phyloP scores from a whole-genome alignment of 345 rosid species.

The Acer negundo region DNA sequence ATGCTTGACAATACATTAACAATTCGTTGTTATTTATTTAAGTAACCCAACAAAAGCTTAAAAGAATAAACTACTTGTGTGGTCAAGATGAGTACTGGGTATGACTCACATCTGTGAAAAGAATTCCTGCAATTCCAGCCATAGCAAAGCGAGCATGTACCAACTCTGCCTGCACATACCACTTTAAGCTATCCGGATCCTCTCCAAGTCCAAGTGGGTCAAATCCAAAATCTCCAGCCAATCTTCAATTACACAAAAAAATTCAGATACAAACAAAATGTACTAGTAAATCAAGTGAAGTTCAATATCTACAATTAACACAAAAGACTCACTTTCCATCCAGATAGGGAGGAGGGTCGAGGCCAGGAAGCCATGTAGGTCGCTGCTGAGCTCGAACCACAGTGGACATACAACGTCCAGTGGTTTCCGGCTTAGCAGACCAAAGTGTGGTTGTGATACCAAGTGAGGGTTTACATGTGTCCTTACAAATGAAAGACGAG shows the following conservation, averaged over 20 bases:
- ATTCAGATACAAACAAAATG: not conserved
- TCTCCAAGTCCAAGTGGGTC: slow-evolving; percentile 96
- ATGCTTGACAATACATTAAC: not conserved
- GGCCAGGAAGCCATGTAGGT: slow-evolving; percentile 95
- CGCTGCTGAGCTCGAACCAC: slow-evolving; percentile 60
- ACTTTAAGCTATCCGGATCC: slow-evolving; percentile 82
- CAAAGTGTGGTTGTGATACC: slow-evolving; percentile 15
- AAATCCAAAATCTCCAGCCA: slow-evolving; percentile 89
- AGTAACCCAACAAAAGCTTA: not conserved
- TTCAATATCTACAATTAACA: not conserved
- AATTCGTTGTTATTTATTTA: not conserved
- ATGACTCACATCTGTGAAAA: slow-evolving; percentile 75
- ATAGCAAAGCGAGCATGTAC: slow-evolving; percentile 93
- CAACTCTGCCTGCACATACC: slow-evolving; percentile 97
- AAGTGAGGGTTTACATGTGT: slow-evolving; percentile 15
- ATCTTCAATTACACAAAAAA: slow-evolving; percentile 33
- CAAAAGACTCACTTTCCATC: slow-evolving; percentile 72
- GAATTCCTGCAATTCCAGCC: slow-evolving; percentile 93
- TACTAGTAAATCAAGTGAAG: not conserved
- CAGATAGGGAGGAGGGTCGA: slow-evolving; percentile 83
- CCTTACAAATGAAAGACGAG: slow-evolving; percentile 9
- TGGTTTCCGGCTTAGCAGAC: slow-evolving; percentile 21
- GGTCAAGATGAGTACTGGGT: not conserved
- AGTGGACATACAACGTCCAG: not conserved
- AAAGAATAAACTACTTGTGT: not conserved